A percentile compares a stretch with the other conserved stretches of the same genome.
Conservation (phyloP, 352 stramenopile genomes). For the Elongisporangium anandrum region DNA sequence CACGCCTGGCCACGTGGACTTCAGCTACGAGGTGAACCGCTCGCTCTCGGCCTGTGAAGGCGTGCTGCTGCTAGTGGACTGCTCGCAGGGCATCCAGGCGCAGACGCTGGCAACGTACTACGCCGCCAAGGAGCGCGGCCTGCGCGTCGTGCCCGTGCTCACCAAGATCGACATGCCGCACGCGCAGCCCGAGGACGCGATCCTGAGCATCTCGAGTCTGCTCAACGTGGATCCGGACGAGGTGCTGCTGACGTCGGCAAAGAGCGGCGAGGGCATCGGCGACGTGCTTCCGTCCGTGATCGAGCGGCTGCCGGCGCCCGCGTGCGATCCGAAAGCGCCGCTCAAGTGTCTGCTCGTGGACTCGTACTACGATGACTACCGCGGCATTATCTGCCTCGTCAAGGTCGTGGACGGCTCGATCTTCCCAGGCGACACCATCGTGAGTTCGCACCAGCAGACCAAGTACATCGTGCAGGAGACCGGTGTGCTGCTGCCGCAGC, state of each 20-base stretch:
- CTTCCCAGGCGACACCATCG: slow-evolving; percentile 78
- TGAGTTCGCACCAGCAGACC: slow-evolving; percentile 65
- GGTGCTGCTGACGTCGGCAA: slow-evolving; percentile 94
- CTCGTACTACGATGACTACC: slow-evolving; percentile 96
- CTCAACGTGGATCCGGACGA: slow-evolving; percentile 92
- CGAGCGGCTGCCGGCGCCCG: slow-evolving; percentile 56
- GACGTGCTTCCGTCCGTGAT: slow-evolving; percentile 85
- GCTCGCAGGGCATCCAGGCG: slow-evolving; percentile 96
- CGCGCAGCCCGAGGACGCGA: slow-evolving; percentile 90
- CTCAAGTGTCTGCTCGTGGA: slow-evolving; percentile 95
- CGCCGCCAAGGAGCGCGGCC: slow-evolving; percentile 92
- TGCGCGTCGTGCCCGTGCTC: slow-evolving; percentile 95
- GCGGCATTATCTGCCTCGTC: slow-evolving; percentile 95
- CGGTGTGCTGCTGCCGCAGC: slow-evolving; percentile 90
- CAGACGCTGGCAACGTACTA: slow-evolving; percentile 98
- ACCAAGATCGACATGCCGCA: slow-evolving; percentile 99
- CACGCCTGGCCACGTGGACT: slow-evolving; percentile 97
- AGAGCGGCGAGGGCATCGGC: slow-evolving; percentile 89
- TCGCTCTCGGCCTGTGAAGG: slow-evolving; percentile 96
- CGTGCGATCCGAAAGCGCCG: slow-evolving; percentile 43
- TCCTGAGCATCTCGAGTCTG: slow-evolving; percentile 71
- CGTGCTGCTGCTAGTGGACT: slow-evolving; percentile 97
- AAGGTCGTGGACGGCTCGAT: slow-evolving; percentile 92
- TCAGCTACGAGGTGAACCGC: slow-evolving; percentile 97
- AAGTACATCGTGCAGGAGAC: slow-evolving; percentile 96